A percentile compares a stretch with the other conserved stretches of the same genome.
Evolutionary conservation across 2,329 filamentous ascomycete genomes (phyloP).

Genomic region (Aureobasidium sp.): DNA sequence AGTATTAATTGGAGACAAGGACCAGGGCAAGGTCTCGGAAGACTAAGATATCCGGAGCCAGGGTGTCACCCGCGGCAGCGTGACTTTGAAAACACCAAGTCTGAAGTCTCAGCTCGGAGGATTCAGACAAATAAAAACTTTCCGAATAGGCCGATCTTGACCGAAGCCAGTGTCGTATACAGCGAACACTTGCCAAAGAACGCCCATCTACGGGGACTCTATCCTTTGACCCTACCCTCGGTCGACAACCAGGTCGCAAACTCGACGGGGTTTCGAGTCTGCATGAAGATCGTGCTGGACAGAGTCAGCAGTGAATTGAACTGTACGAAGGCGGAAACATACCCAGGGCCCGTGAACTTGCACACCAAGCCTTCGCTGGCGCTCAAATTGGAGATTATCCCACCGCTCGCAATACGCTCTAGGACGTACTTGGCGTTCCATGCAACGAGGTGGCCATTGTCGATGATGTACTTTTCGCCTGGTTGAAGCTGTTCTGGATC

Average conservation of each 20-base stretch:
- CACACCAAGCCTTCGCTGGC: slow-evolving; percentile 86
- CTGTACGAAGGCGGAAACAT: slow-evolving; percentile 11
- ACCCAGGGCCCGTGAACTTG: slow-evolving; percentile 62
- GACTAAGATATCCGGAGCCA: background rate
- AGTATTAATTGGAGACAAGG: background rate
- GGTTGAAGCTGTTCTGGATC: slow-evolving; percentile 38
- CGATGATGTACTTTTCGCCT: slow-evolving; percentile 84
- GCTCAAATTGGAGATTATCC: slow-evolving; percentile 78
- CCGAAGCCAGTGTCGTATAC: background rate
- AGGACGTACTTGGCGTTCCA: slow-evolving; percentile 96
- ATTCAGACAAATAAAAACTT: background rate
- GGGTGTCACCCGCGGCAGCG: background rate
- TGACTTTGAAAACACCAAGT: background rate
- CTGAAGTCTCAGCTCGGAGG: too few relatives aligned
- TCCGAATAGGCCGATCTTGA: background rate
- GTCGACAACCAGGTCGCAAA: slow-evolving; percentile 48
- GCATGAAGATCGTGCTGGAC: slow-evolving; percentile 84
- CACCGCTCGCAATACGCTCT: slow-evolving; percentile 81
- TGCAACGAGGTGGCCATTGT: slow-evolving; percentile 64
- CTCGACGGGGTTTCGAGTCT: slow-evolving; percentile 74
- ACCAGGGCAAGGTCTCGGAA: too few relatives aligned
- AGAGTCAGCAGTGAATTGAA: slow-evolving; percentile 28
- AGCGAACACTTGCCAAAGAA: background rate
- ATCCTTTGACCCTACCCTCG: slow-evolving; percentile 19
- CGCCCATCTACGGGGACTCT: background rate